Evolutionary conservation across 305 asterid genomes (phyloP), one percentile per base, ranked within the genome.

Genomic region (Fraxinus sp.): DNA sequence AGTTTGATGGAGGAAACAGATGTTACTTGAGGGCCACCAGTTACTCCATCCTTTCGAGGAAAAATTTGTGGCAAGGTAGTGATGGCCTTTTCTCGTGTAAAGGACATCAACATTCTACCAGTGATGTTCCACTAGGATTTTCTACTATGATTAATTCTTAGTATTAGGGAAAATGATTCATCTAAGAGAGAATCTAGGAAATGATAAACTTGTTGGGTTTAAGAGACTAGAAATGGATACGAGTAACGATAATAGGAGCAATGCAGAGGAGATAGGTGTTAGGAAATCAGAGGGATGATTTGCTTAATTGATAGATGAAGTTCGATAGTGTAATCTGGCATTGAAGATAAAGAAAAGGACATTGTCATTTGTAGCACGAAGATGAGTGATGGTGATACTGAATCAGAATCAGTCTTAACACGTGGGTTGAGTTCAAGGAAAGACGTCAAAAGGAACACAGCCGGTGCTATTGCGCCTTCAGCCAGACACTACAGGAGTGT

Each of bases 401-500:
- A 88, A 79, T 86, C 87, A 1, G 92, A 88, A 78, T 85, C 79
- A 41, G 24, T 84, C n/a, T 78, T 81, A 5, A 83, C 39, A 83
- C 86, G 85, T 32, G 88, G 77, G 3, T 74, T 64, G 20, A 74
- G 41, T 70, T 70, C 82, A 35, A 84, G 84, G 81, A 91, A 87
- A 86, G 92, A 30, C 11, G 83, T 39, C 74, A 90, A 92, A 78
- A 90, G 93, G 81, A 87, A 88, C 79, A 92, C 91, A 18, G 83
- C 85, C 82, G 94, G 84, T 24, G 90, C 87, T 89, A 86, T 86
- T 81, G 93, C 88, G 66, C 93, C 92, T 1, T 82, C 85, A 10
- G 78, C 84, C 39, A 86, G 93, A 57, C 98, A 94, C 28, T 88
- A 85, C 72, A 88, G 97, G 92, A 93, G 98, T 26, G 28, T 26